Percentiles rank a stretch among this genome's conserved stretches.
These are phyloP conservation scores for Cyphellophora attinorum DNA, from an alignment of 2,329 filamentous ascomycete species.

Conservation along the genomic window DNA sequence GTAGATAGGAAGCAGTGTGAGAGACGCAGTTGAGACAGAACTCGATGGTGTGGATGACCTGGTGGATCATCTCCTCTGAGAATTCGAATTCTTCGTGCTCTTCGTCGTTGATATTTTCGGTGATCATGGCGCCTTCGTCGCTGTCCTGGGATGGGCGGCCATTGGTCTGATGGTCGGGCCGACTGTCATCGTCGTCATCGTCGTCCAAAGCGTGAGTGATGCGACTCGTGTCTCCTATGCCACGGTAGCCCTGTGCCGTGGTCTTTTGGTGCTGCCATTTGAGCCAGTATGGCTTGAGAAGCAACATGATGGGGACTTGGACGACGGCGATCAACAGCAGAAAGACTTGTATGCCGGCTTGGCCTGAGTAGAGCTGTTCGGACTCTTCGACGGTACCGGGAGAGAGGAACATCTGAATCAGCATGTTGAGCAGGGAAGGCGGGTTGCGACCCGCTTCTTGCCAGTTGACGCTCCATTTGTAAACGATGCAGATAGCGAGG, in stretches of 20 bases:
- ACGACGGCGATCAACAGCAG: conserved; percentile 72
- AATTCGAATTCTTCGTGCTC: conserved; percentile 98
- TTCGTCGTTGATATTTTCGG: conserved; percentile 64
- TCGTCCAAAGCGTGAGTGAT: conserved; percentile 83
- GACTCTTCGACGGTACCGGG: conserved; percentile 62
- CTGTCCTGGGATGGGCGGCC: conserved; percentile 63
- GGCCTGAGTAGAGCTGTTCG: conserved; percentile 67
- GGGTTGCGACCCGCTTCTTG: conserved; percentile 54
- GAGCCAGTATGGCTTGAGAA: conserved; percentile 93
- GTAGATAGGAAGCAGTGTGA: conserved; percentile 95
- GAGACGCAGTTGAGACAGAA: conserved; percentile 99
- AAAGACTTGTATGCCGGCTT: conserved; percentile 64
- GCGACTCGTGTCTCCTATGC: conserved; percentile 72
- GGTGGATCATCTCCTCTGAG: conserved; percentile 94
- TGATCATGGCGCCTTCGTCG: conserved; percentile 79
- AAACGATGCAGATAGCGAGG: conserved; percentile 83
- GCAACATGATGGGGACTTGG: conserved; percentile 83
- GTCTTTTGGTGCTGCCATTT: conserved; percentile 87
- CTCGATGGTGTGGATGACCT: conserved; percentile 70
- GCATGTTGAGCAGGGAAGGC: conserved; percentile 91
- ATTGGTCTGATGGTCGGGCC: conserved; percentile 32
- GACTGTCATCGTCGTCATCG: conserved; percentile 53
- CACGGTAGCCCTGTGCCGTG: conserved; percentile 79
- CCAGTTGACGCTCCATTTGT: conserved; percentile 97
- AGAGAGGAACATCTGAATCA: conserved; percentile 98